Percentiles rank a stretch among this genome's conserved stretches.
Conservation (phyloP, 306 rosid genomes). For the Castanea mollissima region DNA sequence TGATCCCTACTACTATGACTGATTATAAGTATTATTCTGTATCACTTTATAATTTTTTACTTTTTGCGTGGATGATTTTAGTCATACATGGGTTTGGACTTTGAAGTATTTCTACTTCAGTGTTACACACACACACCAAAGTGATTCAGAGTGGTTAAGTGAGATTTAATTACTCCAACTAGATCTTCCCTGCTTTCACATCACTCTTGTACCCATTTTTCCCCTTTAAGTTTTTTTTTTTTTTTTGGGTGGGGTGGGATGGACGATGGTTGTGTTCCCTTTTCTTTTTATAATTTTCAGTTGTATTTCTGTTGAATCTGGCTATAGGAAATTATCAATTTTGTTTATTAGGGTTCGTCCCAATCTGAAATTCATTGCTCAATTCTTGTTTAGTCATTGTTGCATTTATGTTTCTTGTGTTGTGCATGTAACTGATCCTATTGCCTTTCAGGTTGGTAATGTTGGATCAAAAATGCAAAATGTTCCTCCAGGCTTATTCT, state of each 20-base stretch:
- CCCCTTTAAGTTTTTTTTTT: not conserved
- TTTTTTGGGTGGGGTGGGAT: not conserved
- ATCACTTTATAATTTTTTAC: not conserved
- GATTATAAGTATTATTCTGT: too few species aligned
- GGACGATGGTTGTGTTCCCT: not conserved
- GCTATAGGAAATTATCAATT: not conserved
- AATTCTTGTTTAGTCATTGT: not conserved
- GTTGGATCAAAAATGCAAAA: slow-evolving; percentile 24
- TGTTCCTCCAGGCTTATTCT: slow-evolving; percentile 45
- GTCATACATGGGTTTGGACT: not conserved
- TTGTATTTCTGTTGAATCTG: not conserved
- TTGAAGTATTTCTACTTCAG: not conserved
- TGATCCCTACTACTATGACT: too few species aligned
- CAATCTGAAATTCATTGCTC: not conserved
- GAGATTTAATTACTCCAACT: too few species aligned
- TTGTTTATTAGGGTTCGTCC: not conserved
- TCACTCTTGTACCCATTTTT: not conserved
- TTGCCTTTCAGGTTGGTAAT: slow-evolving; percentile 41
- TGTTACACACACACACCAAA: too few species aligned
- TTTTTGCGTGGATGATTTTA: not conserved
- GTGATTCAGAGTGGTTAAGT: too few species aligned
- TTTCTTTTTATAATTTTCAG: not conserved
- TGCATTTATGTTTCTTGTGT: not conserved
- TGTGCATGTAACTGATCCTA: not conserved
- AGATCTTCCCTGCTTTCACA: too few species aligned